A percentile compares a stretch with the other conserved stretches of the same genome.
Evolutionary conservation across 192 early-diverging fungal genomes (phyloP).

Genomic region (Kickxella alabastrina): DNA sequence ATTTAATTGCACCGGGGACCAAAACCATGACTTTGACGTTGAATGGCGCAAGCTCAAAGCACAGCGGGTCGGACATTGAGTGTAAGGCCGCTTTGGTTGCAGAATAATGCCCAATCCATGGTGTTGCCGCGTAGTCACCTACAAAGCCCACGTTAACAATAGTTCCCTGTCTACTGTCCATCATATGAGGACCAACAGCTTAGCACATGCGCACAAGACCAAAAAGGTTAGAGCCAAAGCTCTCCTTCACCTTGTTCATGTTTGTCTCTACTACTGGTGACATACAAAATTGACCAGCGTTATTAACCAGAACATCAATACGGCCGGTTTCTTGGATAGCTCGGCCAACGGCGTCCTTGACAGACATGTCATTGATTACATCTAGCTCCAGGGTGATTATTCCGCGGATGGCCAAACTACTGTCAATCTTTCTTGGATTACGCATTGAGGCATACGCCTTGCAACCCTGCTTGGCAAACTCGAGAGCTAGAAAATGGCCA

Average conservation of each 20-base stretch:
- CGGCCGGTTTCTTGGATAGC: conserved; percentile 10
- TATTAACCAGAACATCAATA: conserved; percentile 69
- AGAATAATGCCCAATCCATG: conserved; percentile 59
- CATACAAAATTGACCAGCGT: conserved; percentile 59
- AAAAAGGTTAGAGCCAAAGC: conserved; percentile 63
- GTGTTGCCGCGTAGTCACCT: conserved; percentile 57
- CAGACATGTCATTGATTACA: conserved; percentile 15
- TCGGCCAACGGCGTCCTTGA: conserved; percentile 4
- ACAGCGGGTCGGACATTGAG: conserved; percentile 58
- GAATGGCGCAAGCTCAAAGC: conserved; percentile 65
- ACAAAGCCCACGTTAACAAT: conserved; percentile 69
- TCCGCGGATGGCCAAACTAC: background rate
- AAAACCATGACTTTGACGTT: conserved; percentile 56
- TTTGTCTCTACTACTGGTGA: conserved; percentile 47
- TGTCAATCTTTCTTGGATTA: conserved; percentile 5
- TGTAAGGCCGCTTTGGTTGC: conserved; percentile 65
- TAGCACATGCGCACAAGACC: conserved; percentile 52
- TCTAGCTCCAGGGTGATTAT: conserved; percentile 18
- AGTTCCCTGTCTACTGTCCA: conserved; percentile 42
- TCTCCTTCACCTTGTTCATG: conserved; percentile 25
- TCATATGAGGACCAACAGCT: conserved; percentile 59
- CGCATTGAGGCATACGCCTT: conserved; percentile 30
- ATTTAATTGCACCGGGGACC: conserved; percentile 61
- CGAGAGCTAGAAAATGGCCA: conserved; percentile 44
- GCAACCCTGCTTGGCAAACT: conserved; percentile 32